These are phyloP conservation scores for Steccherinum ochraceum DNA, from an alignment of 768 basidiomycete species.

Conservation along the genomic window DNA sequence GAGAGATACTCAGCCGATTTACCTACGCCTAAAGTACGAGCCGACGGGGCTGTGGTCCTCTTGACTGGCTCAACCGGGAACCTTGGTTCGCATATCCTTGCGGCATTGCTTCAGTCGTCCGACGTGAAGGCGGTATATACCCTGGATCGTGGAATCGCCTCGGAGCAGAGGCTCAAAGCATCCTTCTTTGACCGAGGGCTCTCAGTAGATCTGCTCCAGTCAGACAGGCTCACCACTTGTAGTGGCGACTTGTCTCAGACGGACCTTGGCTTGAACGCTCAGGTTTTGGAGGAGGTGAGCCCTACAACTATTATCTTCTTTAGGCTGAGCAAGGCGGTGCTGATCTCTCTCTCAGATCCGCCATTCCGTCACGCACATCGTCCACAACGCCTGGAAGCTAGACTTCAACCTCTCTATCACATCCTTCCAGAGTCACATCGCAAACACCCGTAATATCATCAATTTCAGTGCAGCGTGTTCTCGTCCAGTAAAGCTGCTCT, in stretches of 20 bases:
- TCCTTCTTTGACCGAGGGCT: slow-evolving; percentile 4
- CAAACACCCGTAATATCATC: slow-evolving; percentile 26
- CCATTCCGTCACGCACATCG: slow-evolving; percentile 5
- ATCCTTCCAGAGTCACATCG: slow-evolving; percentile 25
- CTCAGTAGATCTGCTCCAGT: not conserved
- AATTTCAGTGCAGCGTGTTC: not conserved
- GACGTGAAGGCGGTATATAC: slow-evolving; percentile 2
- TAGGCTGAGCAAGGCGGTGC: no score
- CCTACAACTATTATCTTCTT: no score
- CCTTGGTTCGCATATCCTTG: slow-evolving; percentile 10
- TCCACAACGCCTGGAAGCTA: slow-evolving; percentile 23
- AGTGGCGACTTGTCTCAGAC: not conserved
- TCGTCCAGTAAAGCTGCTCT: slow-evolving; percentile 7
- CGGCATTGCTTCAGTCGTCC: not conserved
- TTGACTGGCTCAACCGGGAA: slow-evolving; percentile 9
- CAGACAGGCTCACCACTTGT: not conserved
- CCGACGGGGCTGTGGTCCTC: slow-evolving; percentile 1
- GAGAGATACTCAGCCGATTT: slow-evolving; percentile 3
- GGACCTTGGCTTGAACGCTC: not conserved
- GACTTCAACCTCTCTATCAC: slow-evolving; percentile 26
- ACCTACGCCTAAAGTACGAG: not conserved
- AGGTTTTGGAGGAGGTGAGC: not conserved
- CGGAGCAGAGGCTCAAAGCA: not conserved
- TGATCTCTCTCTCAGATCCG: slow-evolving; percentile 1
- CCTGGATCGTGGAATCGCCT: not conserved